These are phyloP conservation scores for Ophiostoma ulmi DNA, from an alignment of 2,329 filamentous ascomycete genomes.

Conservation along the genomic window DNA sequence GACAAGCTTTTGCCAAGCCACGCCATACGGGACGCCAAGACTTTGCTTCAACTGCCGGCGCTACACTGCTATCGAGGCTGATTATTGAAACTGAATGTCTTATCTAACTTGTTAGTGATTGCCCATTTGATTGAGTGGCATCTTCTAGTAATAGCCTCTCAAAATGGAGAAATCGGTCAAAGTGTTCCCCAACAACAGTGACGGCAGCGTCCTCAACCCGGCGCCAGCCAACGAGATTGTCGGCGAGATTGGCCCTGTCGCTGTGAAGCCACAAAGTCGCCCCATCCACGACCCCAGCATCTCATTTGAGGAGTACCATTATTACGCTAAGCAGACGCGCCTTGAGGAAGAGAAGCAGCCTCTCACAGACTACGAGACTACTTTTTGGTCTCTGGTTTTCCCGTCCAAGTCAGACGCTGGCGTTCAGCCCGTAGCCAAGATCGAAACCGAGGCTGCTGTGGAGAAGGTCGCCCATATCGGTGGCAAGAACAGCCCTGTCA, in stretches of 20 bases:
- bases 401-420: slow-evolving; percentile 27
- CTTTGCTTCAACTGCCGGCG: neutral
- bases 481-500: slow-evolving; percentile 20
- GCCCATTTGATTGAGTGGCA: neutral
- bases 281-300: slow-evolving; percentile 32
- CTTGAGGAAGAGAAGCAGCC: slow-evolving; percentile 32
- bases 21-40: neutral
- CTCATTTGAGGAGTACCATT: slow-evolving; percentile 36
- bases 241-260: neutral
- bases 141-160: neutral
- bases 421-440: slow-evolving; percentile 18
- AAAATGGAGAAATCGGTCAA: neutral
- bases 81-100: neutral
- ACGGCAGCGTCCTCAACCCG: neutral
- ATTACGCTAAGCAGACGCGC: slow-evolving; percentile 35
- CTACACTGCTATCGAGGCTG: neutral
- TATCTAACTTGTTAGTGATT: neutral
- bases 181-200: neutral
- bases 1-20: slow-evolving; percentile 6
- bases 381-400: slow-evolving; percentile 28
- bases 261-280: slow-evolving; percentile 24
- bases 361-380: slow-evolving; percentile 28
- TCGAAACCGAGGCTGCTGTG: slow-evolving; percentile 14
- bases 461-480: slow-evolving; percentile 20
- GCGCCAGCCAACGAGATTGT: neutral